Evolutionary conservation across 2,329 filamentous ascomycete genomes (phyloP).

Genomic region (Zasmidium citrigriseum): DNA sequence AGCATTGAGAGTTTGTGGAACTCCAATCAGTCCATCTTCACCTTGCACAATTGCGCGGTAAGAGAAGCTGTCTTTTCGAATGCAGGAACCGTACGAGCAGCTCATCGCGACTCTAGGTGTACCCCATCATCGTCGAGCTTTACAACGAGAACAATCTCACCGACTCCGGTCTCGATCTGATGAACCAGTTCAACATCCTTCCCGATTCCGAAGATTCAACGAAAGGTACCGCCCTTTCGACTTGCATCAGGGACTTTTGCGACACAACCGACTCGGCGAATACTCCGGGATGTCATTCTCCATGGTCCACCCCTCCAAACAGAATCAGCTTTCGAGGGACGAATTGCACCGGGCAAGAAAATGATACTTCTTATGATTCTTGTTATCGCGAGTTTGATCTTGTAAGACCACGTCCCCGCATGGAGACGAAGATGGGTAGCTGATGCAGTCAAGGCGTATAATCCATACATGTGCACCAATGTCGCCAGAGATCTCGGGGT

Average conservation of each 20-base stretch:
- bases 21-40: background rate
- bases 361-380: background rate
- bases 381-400: background rate
- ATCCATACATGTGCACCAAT: slow-evolving; percentile 3
- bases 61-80: background rate
- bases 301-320: background rate
- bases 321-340: background rate
- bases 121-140: background rate
- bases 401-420: background rate
- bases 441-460: background rate
- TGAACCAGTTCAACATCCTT: background rate
- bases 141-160: background rate
- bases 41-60: slow-evolving; percentile 3
- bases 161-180: background rate
- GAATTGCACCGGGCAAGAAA: background rate
- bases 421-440: background rate
- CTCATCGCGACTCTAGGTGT: background rate
- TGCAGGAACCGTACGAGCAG: background rate
- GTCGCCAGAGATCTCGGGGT: slow-evolving; percentile 11
- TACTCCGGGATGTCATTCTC: background rate
- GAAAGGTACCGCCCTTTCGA: background rate
- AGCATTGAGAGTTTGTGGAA: background rate
- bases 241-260: slow-evolving; percentile 1
- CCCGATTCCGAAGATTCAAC: background rate
- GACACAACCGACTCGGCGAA: background rate